Evolutionary conservation across 2,329 filamentous ascomycete genomes (phyloP).

Genomic region (Botrytis fabae): DNA sequence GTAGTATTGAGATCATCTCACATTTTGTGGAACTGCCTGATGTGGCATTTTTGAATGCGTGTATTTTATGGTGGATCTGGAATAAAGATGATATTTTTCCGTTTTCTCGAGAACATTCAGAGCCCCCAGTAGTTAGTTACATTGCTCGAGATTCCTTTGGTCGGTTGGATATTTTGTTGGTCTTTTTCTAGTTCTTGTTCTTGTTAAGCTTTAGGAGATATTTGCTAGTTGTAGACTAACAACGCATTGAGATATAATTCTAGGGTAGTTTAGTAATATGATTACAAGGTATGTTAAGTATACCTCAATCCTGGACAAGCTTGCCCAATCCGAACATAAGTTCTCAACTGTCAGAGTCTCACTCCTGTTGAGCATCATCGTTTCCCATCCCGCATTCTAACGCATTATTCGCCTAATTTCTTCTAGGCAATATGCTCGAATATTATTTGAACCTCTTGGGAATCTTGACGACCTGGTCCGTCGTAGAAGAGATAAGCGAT

Average conservation of each 20-base stretch:
- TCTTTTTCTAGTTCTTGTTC: background rate
- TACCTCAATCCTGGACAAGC: background rate
- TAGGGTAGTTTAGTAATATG: no score
- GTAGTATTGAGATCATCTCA: conserved; percentile 1
- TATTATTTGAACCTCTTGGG: background rate
- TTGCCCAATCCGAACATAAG: background rate
- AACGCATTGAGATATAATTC: background rate
- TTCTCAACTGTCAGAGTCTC: background rate
- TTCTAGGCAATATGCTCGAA: background rate
- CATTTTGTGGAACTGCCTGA: background rate
- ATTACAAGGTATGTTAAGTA: background rate
- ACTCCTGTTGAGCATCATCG: background rate
- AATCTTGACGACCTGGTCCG: no score
- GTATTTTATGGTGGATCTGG: background rate
- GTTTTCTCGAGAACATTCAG: background rate
- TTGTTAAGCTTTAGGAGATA: background rate
- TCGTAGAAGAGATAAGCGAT: background rate
- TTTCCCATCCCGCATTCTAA: background rate
- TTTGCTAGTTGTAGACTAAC: background rate
- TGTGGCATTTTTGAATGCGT: background rate
- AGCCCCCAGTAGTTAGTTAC: no score
- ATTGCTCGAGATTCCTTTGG: background rate
- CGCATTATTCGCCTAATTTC: background rate
- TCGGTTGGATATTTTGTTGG: background rate
- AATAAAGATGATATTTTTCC: background rate